Conservation (phyloP, 257 asterid genomes). For the Solanum pennellii region DNA sequence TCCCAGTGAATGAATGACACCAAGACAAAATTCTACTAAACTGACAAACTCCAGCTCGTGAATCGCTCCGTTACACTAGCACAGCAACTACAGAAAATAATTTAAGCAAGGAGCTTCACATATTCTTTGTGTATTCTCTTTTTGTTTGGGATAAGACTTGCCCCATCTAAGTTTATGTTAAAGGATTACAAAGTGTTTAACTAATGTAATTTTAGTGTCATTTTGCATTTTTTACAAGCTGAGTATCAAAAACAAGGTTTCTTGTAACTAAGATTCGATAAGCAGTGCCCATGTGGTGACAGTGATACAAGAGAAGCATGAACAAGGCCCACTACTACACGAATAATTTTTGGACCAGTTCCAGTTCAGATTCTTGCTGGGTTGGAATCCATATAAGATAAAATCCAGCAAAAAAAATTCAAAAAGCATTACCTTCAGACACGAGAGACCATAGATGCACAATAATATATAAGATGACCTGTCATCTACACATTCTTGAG, state of each 20-base stretch:
- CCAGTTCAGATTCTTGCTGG: background rate
- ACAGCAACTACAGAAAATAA: background rate
- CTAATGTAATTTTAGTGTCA: background rate
- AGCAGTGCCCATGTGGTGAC: background rate
- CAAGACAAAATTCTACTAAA: background rate
- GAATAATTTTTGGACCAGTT: background rate
- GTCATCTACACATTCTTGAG: background rate
- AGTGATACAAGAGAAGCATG: background rate
- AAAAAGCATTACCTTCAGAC: background rate
- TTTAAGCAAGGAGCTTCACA: background rate
- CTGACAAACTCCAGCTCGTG: background rate
- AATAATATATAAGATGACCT: background rate
- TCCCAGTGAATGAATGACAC: background rate
- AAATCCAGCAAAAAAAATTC: background rate
- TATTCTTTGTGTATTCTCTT: background rate
- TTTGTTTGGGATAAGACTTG: background rate
- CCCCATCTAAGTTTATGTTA: background rate
- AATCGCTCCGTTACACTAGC: background rate
- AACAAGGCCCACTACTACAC: background rate
- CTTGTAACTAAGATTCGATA: background rate
- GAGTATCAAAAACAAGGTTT: background rate
- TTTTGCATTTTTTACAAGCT: background rate
- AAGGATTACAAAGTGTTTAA: background rate
- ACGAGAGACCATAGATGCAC: background rate
- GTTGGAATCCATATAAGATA: background rate